These are phyloP conservation scores for Basidioascus undulatus DNA, from an alignment of 768 basidiomycete species.

Conservation along the genomic window DNA sequence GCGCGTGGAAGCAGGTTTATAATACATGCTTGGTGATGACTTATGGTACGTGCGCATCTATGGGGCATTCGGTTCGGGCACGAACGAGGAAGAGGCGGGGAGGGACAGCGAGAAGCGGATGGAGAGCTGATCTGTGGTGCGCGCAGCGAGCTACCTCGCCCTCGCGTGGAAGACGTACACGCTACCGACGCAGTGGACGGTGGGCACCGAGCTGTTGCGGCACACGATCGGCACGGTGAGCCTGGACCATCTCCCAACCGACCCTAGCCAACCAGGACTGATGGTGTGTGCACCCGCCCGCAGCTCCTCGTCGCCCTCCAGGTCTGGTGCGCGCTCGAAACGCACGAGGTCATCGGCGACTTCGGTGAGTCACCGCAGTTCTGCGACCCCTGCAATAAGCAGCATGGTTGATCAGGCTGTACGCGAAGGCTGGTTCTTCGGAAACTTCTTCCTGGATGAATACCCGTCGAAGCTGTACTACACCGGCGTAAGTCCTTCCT, in stretches of 20 bases:
- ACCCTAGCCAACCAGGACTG: constrained; percentile 1
- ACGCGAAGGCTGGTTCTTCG: constrained; percentile 78
- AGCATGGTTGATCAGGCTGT: not conserved
- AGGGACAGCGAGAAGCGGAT: too few species aligned
- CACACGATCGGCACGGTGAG: constrained; percentile 71
- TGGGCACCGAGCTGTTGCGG: constrained; percentile 61
- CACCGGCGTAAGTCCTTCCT: constrained; percentile 42
- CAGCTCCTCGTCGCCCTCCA: constrained; percentile 69
- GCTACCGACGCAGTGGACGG: constrained; percentile 58
- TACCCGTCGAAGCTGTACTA: constrained; percentile 77
- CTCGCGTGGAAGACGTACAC: constrained; percentile 79
- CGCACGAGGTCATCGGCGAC: constrained; percentile 74
- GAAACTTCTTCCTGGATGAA: constrained; percentile 87
- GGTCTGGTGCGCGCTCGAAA: constrained; percentile 71
- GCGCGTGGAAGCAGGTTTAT: constrained; percentile 82
- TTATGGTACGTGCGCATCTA: constrained; percentile 49
- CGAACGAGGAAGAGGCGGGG: not conserved
- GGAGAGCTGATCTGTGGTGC: too few species aligned
- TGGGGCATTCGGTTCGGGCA: not conserved
- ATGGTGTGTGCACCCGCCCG: not conserved
- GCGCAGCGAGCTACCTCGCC: constrained; percentile 52
- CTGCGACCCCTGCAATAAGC: not conserved
- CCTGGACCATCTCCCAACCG: not conserved
- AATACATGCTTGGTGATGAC: constrained; percentile 88
- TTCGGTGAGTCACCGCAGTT: constrained; percentile 35